phyloP scores from a whole-genome alignment of 2,329 filamentous ascomycete genomes.

The Phaeosphaeriaceae sp. region DNA sequence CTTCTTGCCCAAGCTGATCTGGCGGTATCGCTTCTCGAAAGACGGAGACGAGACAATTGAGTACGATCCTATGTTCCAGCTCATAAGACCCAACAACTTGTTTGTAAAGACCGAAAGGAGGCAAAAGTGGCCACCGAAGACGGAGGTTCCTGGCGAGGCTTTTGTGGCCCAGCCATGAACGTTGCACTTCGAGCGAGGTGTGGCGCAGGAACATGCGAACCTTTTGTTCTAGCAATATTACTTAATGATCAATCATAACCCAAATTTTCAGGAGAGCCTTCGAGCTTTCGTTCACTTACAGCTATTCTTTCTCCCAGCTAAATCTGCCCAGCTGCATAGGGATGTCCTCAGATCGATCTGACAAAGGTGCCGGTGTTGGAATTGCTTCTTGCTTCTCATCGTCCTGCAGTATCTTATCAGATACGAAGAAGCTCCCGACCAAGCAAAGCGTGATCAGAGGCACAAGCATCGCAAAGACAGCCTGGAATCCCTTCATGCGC shows the following conservation, averaged over 20 bases:
- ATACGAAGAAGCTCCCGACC: slow-evolving; percentile 27
- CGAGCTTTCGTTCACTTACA: not conserved
- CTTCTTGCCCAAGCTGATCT: slow-evolving; percentile 12
- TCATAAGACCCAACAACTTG: slow-evolving; percentile 17
- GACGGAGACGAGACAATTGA: slow-evolving; percentile 10
- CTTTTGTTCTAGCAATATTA: not conserved
- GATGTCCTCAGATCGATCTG: not conserved
- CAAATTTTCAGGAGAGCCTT: not conserved
- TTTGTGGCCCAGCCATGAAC: not conserved
- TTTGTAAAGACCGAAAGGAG: not conserved
- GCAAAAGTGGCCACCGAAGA: not conserved
- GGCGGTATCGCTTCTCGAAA: slow-evolving; percentile 18
- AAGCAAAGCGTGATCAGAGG: slow-evolving; percentile 40
- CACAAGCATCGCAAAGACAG: slow-evolving; percentile 29
- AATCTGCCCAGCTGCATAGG: not conserved
- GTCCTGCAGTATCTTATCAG: not conserved
- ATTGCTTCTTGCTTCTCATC: slow-evolving; percentile 43
- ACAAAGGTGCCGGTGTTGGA: not conserved
- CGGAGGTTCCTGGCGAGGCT: not conserved
- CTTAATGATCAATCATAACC: not conserved
- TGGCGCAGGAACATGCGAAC: not conserved
- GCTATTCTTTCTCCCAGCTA: not conserved
- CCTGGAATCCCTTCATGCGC: slow-evolving; percentile 28
- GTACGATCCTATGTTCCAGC: slow-evolving; percentile 19
- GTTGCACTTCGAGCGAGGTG: not conserved